Base-by-base conservation (phyloP, 2,329 filamentous ascomycete genomes). In the Teratosphaeria viscida region DNA sequence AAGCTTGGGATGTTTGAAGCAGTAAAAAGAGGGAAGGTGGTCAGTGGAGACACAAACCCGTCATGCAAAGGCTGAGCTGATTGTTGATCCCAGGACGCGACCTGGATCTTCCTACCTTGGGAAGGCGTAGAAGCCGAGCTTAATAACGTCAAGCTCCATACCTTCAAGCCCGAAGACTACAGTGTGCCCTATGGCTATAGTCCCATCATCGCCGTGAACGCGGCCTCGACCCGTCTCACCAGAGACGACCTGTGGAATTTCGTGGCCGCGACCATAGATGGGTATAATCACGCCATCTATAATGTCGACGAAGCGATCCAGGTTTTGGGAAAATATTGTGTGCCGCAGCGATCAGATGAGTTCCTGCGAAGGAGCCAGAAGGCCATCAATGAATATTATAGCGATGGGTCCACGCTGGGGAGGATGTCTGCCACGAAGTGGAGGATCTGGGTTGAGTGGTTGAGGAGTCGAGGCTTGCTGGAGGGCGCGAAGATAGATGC, bases 51-150 rank as follows among this genome's bases (percentile, higher is more conserved):
- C 7, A 7, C 43, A n/a, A 19, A 8, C 23, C n/a, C 23, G 43
- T 19, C n/a, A 19, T 3, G 16, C n/a, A 10, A 19, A 49, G 43
- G 5, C 43, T 49, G 43, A 49, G 43, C 43, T 19, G 43, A 49
- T 10, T 6, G 19, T 19, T n/a, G 19, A 1, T 49, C 43, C 16
- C 10, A 49, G 43, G 70, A 72, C 60, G 68, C 68, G 0, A 72
- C 70, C 1, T 72, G 70, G 70, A 62, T 71, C 49, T 71, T 72
- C 57, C 47, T 71, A 53, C 69, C 70, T 12, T 72, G 70, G 70
- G 70, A 72, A 55, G 68, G 69, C 2, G 64, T 71, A 7, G 68
- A 71, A 55, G 68, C 69, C 1, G 65, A 67, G 61, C 37, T 65
- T 14, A 64, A 69, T 7, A 66, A 65, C 3, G 58, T 63, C 2